Evolutionary conservation across 176 grass and related monocot species (phyloP).

Genomic region (Avena insularis): DNA sequence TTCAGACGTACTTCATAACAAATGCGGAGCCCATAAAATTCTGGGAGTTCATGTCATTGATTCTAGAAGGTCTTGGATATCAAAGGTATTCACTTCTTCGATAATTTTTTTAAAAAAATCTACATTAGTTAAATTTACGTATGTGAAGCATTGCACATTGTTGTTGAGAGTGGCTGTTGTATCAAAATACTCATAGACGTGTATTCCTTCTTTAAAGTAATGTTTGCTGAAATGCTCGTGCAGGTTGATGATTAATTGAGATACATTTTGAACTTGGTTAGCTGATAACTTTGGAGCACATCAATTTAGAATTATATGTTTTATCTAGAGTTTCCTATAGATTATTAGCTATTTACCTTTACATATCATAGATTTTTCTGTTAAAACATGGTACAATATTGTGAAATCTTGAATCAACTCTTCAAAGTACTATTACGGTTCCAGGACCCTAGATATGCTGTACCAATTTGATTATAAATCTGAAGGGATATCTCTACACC

Average conservation of each 20-base stretch:
- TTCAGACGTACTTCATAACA: slow-evolving; percentile 94
- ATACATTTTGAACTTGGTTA: slow-evolving; percentile 28
- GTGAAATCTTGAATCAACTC: background rate
- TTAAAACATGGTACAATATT: background rate
- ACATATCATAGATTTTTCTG: slow-evolving; percentile 10
- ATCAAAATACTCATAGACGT: background rate
- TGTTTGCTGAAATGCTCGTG: slow-evolving; percentile 1
- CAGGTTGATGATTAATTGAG: slow-evolving; percentile 30
- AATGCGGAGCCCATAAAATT: slow-evolving; percentile 96
- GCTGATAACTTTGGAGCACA: slow-evolving; percentile 13
- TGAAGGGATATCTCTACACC: background rate
- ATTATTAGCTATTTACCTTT: background rate
- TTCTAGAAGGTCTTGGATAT: slow-evolving; percentile 98
- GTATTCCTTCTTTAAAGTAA: background rate
- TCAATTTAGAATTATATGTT: background rate
- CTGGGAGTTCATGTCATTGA: slow-evolving; percentile 97
- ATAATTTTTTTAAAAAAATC: background rate
- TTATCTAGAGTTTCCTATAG: background rate
- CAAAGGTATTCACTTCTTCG: slow-evolving; percentile 64
- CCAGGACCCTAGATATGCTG: slow-evolving; percentile 1
- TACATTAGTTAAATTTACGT: slow-evolving; percentile 23
- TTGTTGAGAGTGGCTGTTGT: background rate
- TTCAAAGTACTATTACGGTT: background rate
- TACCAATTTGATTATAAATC: background rate
- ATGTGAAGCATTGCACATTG: slow-evolving; percentile 18